phyloP scores from a whole-genome alignment of 257 asterid genomes.

The Leonotis leonurus region DNA sequence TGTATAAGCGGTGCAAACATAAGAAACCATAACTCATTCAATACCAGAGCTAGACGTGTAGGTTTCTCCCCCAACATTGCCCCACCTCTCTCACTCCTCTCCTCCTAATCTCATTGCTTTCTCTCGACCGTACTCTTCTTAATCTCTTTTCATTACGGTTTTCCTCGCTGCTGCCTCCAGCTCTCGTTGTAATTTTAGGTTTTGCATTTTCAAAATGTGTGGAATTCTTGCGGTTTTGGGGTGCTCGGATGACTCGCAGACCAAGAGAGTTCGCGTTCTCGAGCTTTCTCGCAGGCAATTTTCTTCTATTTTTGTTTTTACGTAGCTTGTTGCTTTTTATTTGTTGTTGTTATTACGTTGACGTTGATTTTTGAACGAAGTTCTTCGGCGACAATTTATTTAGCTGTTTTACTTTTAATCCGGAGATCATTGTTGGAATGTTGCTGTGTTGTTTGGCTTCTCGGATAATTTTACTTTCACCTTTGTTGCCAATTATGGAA shows the following conservation, averaged over 20 bases:
- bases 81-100: slow-evolving; percentile 9
- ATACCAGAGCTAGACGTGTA: slow-evolving; percentile 13
- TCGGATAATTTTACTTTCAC: not conserved
- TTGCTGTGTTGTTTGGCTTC: not conserved
- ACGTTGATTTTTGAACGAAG: not conserved
- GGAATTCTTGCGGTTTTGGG: slow-evolving; percentile 93
- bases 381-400: not conserved
- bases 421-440: not conserved
- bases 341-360: not conserved
- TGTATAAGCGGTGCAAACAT: slow-evolving; percentile 10
- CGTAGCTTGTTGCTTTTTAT: not conserved
- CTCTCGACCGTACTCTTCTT: not conserved
- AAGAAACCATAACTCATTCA: not conserved
- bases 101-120: not conserved
- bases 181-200: not conserved
- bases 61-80: slow-evolving; percentile 23
- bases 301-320: not conserved
- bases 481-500: not conserved
- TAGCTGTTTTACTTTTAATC: not conserved
- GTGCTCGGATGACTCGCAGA: slow-evolving; percentile 83
- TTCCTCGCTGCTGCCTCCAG: not conserved
- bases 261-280: slow-evolving; percentile 91
- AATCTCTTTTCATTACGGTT: not conserved
- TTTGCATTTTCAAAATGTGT: slow-evolving; percentile 37
- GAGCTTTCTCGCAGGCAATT: slow-evolving; percentile 95